A percentile compares a stretch with the other conserved stretches of the same genome.
These are phyloP conservation scores for Larix sibirica DNA, from an alignment of 83 land plant species.

Conservation along the genomic window DNA sequence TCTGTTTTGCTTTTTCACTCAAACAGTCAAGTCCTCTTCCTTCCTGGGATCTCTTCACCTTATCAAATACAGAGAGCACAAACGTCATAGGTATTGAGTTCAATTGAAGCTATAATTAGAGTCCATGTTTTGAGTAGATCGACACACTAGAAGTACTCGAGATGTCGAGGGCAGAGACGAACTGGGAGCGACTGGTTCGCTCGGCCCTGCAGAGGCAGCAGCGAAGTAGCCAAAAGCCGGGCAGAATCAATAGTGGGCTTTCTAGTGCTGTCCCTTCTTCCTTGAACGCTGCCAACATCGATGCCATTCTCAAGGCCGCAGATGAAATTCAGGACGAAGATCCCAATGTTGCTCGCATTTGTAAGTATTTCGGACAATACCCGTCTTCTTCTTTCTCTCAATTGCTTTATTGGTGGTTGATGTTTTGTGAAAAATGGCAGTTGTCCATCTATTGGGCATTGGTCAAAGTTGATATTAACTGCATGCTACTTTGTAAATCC, in stretches of 20 bases:
- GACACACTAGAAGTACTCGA: too few species aligned
- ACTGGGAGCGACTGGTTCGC: conserved; percentile 67
- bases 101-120: too few species aligned
- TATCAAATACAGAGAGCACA: too few species aligned
- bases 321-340: conserved; percentile 70
- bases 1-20: too few species aligned
- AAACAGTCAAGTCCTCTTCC: too few species aligned
- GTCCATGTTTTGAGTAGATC: too few species aligned
- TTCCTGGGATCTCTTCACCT: too few species aligned
- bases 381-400: not conserved
- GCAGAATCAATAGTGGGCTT: conserved; percentile 43
- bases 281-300: conserved; percentile 57
- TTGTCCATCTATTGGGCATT: too few species aligned
- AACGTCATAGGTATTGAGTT: too few species aligned
- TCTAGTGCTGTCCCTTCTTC: conserved; percentile 68
- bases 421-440: too few species aligned
- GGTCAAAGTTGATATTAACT: too few species aligned
- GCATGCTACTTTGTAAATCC: too few species aligned
- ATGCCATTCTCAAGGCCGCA: conserved; percentile 69
- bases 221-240: conserved; percentile 26
- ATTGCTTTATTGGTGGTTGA: conserved; percentile 7
- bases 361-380: conserved; percentile 34
- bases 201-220: conserved; percentile 53
- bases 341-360: conserved; percentile 60
- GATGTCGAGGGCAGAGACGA: conserved; percentile 50